Evolutionary conservation across 2,329 filamentous ascomycete genomes (phyloP).

Genomic region (Aspergillus sp.): DNA sequence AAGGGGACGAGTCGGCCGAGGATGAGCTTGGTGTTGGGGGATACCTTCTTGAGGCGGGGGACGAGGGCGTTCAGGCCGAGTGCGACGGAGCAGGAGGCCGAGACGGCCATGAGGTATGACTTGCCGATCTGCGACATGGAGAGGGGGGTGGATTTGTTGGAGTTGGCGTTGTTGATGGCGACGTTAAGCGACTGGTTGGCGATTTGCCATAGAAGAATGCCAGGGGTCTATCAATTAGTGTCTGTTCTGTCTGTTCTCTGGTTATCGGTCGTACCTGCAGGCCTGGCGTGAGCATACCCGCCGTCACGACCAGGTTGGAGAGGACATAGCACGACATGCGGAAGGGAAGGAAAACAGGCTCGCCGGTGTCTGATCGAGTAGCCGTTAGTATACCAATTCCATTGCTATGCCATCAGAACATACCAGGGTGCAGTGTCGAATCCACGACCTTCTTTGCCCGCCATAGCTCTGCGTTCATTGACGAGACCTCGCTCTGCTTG

Average conservation of each 20-base stretch:
- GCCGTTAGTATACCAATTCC: neutral
- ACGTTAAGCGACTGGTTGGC: constrained; percentile 98
- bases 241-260: neutral
- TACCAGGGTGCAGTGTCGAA: constrained; percentile 92
- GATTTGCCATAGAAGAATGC: constrained; percentile 91
- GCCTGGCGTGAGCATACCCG: constrained; percentile 92
- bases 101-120: constrained; percentile 89
- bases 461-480: constrained; percentile 92
- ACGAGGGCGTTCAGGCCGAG: constrained; percentile 89
- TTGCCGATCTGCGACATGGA: constrained; percentile 77
- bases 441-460: constrained; percentile 95
- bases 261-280: constrained; percentile 58
- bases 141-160: constrained; percentile 93
- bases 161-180: constrained; percentile 95
- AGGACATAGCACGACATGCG: constrained; percentile 96
- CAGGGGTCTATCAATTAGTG: constrained; percentile 59
- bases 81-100: constrained; percentile 90
- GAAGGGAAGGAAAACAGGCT: constrained; percentile 89
- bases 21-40: constrained; percentile 71
- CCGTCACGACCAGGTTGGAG: constrained; percentile 91
- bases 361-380: constrained; percentile 71
- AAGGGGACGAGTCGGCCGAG: constrained; percentile 91
- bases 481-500: constrained; percentile 74
- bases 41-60: constrained; percentile 74
- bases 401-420: neutral